These are phyloP conservation scores for Asclepias syriaca DNA, from an alignment of 257 asterid species.

Conservation along the genomic window DNA sequence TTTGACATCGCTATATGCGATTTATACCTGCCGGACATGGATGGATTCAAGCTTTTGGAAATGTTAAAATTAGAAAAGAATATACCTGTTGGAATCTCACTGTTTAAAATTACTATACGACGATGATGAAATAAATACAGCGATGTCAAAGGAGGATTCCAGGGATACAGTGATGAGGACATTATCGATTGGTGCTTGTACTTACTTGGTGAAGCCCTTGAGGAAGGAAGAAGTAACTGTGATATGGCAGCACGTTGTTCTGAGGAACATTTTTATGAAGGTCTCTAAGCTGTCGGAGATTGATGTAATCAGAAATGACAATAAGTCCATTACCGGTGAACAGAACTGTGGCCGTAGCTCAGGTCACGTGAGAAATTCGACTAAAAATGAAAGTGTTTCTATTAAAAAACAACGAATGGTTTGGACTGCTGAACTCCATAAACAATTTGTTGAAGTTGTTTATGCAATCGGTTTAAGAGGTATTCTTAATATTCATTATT, in stretches of 20 bases:
- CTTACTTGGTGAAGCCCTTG: conserved; percentile 17
- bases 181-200: conserved; percentile 13
- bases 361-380: conserved; percentile 20
- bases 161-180: conserved; percentile 11
- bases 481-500: neutral
- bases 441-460: conserved; percentile 51
- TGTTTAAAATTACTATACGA: too few relatives aligned
- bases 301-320: too few relatives aligned
- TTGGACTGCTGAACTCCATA: conserved; percentile 60
- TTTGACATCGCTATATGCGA: conserved; percentile 51
- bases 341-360: too few relatives aligned
- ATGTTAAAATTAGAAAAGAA: conserved; percentile 40
- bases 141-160: conserved; percentile 7
- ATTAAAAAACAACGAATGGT: conserved; percentile 55
- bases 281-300: too few relatives aligned
- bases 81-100: conserved; percentile 34
- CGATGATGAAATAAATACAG: neutral
- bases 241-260: conserved; percentile 24
- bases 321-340: too few relatives aligned
- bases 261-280: too few relatives aligned
- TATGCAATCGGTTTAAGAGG: conserved; percentile 40
- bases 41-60: conserved; percentile 53
- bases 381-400: conserved; percentile 33
- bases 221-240: conserved; percentile 11
- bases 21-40: conserved; percentile 49